Percentiles rank a stretch among this genome's conserved stretches.
phyloP scores from a whole-genome alignment of 2,329 filamentous ascomycete species.

The Hymenoscyphus linearis region DNA sequence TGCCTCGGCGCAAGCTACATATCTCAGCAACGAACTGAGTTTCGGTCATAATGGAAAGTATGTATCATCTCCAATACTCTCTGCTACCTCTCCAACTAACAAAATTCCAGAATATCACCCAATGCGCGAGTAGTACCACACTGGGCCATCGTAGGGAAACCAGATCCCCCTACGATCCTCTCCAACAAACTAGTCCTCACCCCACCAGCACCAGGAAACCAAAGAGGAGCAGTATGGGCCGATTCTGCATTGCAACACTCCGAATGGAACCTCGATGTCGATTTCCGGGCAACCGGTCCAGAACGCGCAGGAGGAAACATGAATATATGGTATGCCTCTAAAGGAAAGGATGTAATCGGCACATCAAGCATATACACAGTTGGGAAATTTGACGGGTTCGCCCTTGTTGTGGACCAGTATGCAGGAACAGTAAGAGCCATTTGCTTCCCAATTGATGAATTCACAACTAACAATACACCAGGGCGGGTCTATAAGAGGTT shows the following conservation, averaged over 20 bases:
- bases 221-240: constrained; percentile 78
- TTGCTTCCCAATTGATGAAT: constrained; percentile 1
- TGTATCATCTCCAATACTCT: constrained; percentile 7
- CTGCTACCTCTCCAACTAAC: constrained; percentile 9
- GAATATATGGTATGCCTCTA: constrained; percentile 83
- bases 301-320: constrained; percentile 85
- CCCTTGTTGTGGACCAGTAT: constrained; percentile 78
- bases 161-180: constrained; percentile 56
- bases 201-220: constrained; percentile 78
- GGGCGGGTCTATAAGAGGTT: constrained; percentile 80
- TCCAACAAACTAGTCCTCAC: constrained; percentile 92
- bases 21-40: constrained; percentile 31
- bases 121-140: constrained; percentile 28
- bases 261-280: constrained; percentile 78
- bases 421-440: constrained; percentile 51
- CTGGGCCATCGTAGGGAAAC: constrained; percentile 36
- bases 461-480: constrained; percentile 22
- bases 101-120: constrained; percentile 27
- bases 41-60: constrained; percentile 42
- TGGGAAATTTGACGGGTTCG: constrained; percentile 83
- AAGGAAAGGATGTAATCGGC: constrained; percentile 60
- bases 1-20: constrained; percentile 28
- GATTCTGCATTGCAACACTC: constrained; percentile 55
- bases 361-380: constrained; percentile 79
- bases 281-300: constrained; percentile 81